These are phyloP conservation scores for Cladosporium sp. DNA, from an alignment of 2,329 filamentous ascomycete species.

Conservation along the genomic window DNA sequence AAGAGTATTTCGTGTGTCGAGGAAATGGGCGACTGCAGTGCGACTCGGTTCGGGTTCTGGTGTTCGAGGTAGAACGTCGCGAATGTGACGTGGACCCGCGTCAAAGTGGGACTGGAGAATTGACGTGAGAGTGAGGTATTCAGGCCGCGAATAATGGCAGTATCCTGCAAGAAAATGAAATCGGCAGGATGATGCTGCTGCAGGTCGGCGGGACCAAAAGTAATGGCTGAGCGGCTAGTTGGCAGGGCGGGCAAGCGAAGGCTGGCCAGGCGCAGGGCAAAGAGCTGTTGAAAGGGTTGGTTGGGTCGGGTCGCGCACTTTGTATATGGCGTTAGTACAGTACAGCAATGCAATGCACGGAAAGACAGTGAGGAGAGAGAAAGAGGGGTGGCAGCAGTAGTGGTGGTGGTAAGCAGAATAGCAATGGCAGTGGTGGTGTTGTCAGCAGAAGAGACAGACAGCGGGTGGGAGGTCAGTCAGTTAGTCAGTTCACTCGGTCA, in stretches of 20 bases:
- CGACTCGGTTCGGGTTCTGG: background rate
- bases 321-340: background rate
- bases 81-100: constrained; percentile 5
- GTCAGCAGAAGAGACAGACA: background rate
- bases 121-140: constrained; percentile 9
- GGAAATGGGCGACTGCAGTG: background rate
- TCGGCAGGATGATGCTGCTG: background rate
- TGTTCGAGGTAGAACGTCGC: background rate
- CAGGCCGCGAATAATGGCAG: background rate
- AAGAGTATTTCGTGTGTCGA: background rate
- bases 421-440: constrained; percentile 1
- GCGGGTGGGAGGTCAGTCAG: constrained; percentile 2
- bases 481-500: background rate
- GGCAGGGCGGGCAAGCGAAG: background rate
- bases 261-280: constrained; percentile 9
- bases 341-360: background rate
- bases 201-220: constrained; percentile 4
- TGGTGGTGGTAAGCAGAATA: background rate
- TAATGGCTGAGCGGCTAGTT: constrained; percentile 8
- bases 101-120: background rate
- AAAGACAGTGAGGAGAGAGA: background rate
- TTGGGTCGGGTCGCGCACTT: background rate
- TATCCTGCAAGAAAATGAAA: background rate
- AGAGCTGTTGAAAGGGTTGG: background rate
- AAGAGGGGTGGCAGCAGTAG: background rate